Base-by-base conservation (phyloP, 2,329 filamentous ascomycete species). In the Periconia sp. region DNA sequence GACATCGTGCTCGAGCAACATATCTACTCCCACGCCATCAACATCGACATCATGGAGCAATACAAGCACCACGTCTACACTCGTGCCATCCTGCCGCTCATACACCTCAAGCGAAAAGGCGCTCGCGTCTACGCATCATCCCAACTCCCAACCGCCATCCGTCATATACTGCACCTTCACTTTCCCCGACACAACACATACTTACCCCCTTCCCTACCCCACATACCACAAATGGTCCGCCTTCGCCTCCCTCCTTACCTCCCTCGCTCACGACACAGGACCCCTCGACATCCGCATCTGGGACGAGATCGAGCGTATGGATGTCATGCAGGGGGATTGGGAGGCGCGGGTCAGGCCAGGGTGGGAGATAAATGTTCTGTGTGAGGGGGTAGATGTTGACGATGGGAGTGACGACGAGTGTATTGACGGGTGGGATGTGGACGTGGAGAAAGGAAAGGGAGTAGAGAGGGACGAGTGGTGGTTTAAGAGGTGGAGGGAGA, bases 241-340 rank as follows among this genome's bases (percentile, higher is more conserved):
- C 23, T 25, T 25, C 23, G 23, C 23, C 23, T 25, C 23, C 23
- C 23, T 25, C 23, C 23, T 25, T 12, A 7, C 7, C 12, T 12
- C 7, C 23, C 23, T 25, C 23, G 7, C 23, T 25, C 7, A 7
- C 23, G 23, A 25, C 23, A 7, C 12, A 7, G 23, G 23, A 7
- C 23, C 12, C 23, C 7, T 12, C 23, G 12, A 7, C 23, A 7
- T 12, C 7, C 23, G 7, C 23, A 25, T 28, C 11, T 59, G 79
- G 74, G 55, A 84, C 68, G 71, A 85, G 80, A 69, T 86, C 81
- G 63, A 96, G 73, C 57, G 88, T 81, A 69, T 95, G 89, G 61
- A 95, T 82, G 84, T 97, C 95, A 86, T 96, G 90, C 65, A 96
- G 87, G 61, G 96, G 4, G 56, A 57, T 23, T 59, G 56, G 54